Percentiles rank a stretch among this genome's conserved stretches.
These are phyloP conservation scores for Hymenoscyphus albidus DNA, from an alignment of 2,329 filamentous ascomycete genomes.

Conservation along the genomic window DNA sequence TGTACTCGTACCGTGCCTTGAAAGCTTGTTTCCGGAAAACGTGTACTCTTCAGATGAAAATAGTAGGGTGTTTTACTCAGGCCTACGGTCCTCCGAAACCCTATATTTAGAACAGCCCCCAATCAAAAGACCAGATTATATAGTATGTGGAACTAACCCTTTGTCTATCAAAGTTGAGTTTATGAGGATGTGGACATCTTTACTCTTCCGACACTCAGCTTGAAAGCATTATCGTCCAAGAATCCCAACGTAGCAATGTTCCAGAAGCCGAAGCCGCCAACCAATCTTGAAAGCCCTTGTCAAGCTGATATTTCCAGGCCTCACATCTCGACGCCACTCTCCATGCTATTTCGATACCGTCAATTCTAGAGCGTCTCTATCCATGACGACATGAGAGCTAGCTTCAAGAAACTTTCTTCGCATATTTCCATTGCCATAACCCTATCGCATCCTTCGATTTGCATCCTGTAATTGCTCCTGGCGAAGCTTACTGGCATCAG, in stretches of 20 bases:
- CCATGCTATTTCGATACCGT: conserved; percentile 11
- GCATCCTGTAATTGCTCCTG: neutral
- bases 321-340: conserved; percentile 7
- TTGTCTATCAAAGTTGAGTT: no score
- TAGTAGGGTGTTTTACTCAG: no score
- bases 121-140: no score
- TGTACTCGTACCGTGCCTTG: neutral
- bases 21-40: neutral
- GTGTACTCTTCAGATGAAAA: no score
- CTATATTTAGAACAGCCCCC: no score
- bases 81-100: no score
- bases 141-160: no score
- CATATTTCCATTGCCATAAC: neutral
- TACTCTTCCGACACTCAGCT: no score
- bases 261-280: conserved; percentile 11
- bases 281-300: conserved; percentile 8
- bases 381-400: conserved; percentile 5
- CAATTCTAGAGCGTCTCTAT: conserved; percentile 3
- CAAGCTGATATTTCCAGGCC: conserved; percentile 6
- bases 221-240: neutral
- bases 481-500: neutral
- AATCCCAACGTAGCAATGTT: conserved; percentile 11
- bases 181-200: no score
- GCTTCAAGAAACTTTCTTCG: neutral
- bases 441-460: neutral